These are phyloP conservation scores for Wickerhamomyces sydowiorum DNA, from an alignment of 805 yeast species.

Conservation along the genomic window DNA sequence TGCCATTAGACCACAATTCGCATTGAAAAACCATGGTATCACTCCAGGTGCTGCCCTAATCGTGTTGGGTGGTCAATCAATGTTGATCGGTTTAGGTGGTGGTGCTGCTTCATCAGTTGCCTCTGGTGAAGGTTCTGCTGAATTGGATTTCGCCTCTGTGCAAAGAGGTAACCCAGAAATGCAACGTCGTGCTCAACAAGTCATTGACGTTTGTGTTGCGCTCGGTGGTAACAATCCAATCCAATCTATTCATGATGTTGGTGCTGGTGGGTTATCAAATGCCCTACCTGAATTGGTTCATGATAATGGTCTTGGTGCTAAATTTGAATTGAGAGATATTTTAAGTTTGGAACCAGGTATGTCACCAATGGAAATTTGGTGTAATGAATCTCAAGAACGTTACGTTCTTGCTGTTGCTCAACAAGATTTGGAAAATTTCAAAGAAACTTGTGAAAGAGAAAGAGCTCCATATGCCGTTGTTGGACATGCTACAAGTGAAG, in stretches of 20 bases:
- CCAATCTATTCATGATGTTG: constrained; percentile 96
- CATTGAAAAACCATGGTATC: constrained; percentile 80
- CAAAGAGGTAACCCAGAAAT: constrained; percentile 99
- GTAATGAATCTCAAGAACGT: constrained; percentile 98
- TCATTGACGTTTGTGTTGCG: constrained; percentile 88
- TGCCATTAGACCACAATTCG: constrained; percentile 87
- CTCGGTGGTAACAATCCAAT: constrained; percentile 75
- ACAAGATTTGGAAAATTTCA: constrained; percentile 64
- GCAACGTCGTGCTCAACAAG: constrained; percentile 99
- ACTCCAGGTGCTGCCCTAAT: constrained; percentile 89
- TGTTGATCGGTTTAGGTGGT: constrained; percentile 98
- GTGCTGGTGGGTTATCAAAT: constrained; percentile 98
- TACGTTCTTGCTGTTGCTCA: constrained; percentile 91
- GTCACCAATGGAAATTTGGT: constrained; percentile 99
- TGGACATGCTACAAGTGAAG: constrained; percentile 87
- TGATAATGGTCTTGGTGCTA: constrained; percentile 94
- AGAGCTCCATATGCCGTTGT: constrained; percentile 95
- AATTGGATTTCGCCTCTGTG: constrained; percentile 95
- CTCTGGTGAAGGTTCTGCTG: constrained; percentile 96
- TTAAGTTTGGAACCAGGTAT: constrained; percentile 92
- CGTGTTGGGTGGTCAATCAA: constrained; percentile 95
- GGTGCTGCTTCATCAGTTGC: constrained; percentile 98
- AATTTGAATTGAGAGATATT: constrained; percentile 84
- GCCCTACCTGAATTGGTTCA: constrained; percentile 97
- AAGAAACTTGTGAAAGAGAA: constrained; percentile 84